A percentile compares a stretch with the other conserved stretches of the same genome.
Evolutionary conservation across 495 filamentous ascomycete genomes (phyloP).

Genomic region (Tuber microsphaerosporum): DNA sequence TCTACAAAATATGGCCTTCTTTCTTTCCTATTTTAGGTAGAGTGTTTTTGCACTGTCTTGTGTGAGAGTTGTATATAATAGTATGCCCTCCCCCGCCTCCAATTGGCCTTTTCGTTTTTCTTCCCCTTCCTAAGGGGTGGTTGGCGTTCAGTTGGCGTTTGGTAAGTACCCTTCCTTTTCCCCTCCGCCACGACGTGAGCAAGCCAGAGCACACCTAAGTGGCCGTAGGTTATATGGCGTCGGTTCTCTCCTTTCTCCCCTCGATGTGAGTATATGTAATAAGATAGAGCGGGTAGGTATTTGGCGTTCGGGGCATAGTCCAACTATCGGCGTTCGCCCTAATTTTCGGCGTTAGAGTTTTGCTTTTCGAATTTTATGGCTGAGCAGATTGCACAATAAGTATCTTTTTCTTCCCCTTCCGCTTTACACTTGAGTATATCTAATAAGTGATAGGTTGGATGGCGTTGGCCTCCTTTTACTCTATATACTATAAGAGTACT

Average conservation of each 20-base stretch:
- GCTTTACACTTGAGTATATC: neutral
- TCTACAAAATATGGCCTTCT: too few relatives aligned
- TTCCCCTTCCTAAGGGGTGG: too few relatives aligned
- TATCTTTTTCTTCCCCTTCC: neutral
- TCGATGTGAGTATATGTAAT: neutral
- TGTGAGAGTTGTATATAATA: too few relatives aligned
- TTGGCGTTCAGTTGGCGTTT: too few relatives aligned
- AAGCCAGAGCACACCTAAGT: too few relatives aligned
- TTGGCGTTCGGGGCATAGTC: neutral
- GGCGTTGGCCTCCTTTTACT: neutral
- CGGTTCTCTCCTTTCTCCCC: neutral
- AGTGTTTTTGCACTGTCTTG: too few relatives aligned
- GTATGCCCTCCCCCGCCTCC: too few relatives aligned
- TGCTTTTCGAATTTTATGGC: neutral
- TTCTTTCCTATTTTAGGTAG: too few relatives aligned
- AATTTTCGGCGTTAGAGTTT: neutral
- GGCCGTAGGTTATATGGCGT: neutral
- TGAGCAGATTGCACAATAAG: neutral
- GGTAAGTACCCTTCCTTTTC: too few relatives aligned
- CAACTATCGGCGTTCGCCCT: neutral
- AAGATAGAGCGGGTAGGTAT: neutral
- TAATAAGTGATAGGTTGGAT: neutral
- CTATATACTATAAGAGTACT: neutral
- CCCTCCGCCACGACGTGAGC: too few relatives aligned
- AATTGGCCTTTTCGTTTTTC: too few relatives aligned